Conservation (phyloP, 2,329 filamentous ascomycete genomes). For the Verticillium longisporum region DNA sequence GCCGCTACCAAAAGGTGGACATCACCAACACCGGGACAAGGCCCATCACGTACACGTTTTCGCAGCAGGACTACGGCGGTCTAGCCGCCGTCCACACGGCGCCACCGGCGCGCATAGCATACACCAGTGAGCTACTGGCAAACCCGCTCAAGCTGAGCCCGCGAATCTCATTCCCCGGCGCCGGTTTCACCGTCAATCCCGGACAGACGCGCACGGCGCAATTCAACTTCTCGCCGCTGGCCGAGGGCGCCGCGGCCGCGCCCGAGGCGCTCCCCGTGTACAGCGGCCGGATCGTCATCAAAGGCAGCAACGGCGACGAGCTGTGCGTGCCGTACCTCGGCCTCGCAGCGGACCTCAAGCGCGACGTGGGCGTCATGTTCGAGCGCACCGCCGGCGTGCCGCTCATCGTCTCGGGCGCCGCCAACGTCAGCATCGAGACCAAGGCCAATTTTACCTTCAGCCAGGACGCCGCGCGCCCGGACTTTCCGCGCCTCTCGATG, state of each 20-base stretch:
- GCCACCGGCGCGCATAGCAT: slow-evolving; percentile 19
- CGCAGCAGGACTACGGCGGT: slow-evolving; percentile 22
- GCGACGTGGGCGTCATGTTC: slow-evolving; percentile 12
- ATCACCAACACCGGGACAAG: slow-evolving; percentile 29
- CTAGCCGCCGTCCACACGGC: slow-evolving; percentile 5
- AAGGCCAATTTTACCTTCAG: slow-evolving; percentile 5
- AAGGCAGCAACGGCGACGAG: slow-evolving; percentile 21
- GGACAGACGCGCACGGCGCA: slow-evolving; percentile 17
- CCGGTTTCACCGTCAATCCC: slow-evolving; percentile 15
- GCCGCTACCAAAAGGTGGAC: slow-evolving; percentile 14
- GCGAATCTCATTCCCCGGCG: not conserved
- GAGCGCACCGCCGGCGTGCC: slow-evolving; percentile 8
- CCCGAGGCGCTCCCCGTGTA: slow-evolving; percentile 20
- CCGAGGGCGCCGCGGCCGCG: too few species aligned
- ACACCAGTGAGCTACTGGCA: not conserved
- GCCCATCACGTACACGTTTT: slow-evolving; percentile 22
- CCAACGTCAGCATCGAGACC: slow-evolving; percentile 4
- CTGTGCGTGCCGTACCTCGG: slow-evolving; percentile 24
- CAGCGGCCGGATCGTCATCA: slow-evolving; percentile 24
- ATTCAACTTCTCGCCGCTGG: slow-evolving; percentile 16
- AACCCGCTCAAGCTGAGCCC: slow-evolving; percentile 9
- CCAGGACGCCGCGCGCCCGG: slow-evolving; percentile 9
- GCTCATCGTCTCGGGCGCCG: slow-evolving; percentile 1
- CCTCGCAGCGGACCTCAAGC: slow-evolving; percentile 15
- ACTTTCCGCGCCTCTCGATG: slow-evolving; percentile 13